These are phyloP conservation scores for Xylaria sp. DNA, from an alignment of 2,329 filamentous ascomycete species.

Conservation along the genomic window DNA sequence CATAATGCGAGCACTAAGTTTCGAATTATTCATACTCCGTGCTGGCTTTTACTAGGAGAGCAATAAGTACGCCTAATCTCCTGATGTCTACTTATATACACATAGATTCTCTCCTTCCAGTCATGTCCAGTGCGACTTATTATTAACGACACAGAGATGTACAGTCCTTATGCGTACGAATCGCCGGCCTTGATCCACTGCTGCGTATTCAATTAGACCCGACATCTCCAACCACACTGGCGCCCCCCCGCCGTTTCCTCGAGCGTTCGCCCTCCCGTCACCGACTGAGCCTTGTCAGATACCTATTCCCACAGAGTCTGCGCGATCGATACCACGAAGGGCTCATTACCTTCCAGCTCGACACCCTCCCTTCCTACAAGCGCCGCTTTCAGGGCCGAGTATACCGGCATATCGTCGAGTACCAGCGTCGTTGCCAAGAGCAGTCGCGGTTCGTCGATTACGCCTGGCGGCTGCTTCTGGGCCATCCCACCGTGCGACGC, in stretches of 20 bases:
- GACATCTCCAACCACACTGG: conserved; percentile 51
- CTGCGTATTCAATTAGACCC: not conserved
- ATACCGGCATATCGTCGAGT: conserved; percentile 76
- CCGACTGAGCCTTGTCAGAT: conserved; percentile 66
- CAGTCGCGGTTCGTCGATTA: conserved; percentile 59
- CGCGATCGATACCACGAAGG: conserved; percentile 72
- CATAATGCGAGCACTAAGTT: not conserved
- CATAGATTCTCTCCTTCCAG: not conserved
- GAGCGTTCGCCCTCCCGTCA: conserved; percentile 53
- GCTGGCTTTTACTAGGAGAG: not conserved
- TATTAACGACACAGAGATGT: not conserved
- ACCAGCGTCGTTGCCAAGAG: conserved; percentile 65
- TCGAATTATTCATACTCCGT: not conserved
- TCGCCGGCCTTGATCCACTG: not conserved
- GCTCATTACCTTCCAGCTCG: conserved; percentile 76
- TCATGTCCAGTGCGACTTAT: not conserved
- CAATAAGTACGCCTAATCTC: not conserved
- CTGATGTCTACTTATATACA: not conserved
- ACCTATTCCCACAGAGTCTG: conserved; percentile 72
- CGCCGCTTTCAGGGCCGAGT: conserved; percentile 78
- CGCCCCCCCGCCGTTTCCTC: conserved; percentile 56
- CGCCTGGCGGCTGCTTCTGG: conserved; percentile 59
- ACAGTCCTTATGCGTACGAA: not conserved
- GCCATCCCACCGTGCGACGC: conserved; percentile 45
- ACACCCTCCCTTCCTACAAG: conserved; percentile 76